These are phyloP conservation scores for Cyberlindnera xylosilytica DNA, from an alignment of 805 yeast genomes.

Conservation along the genomic window DNA sequence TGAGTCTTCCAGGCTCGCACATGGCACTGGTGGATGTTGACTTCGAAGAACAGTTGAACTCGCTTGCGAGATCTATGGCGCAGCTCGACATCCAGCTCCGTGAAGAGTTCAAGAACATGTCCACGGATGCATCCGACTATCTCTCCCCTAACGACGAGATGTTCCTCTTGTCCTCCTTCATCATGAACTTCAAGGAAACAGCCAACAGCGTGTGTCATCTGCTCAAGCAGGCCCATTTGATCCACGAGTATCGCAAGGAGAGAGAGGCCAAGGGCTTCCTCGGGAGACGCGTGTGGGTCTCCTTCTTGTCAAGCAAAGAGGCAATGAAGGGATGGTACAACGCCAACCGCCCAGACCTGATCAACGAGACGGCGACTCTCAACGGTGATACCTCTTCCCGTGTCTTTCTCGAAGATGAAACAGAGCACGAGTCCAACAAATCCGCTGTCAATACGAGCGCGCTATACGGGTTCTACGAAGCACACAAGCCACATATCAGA, in stretches of 20 bases:
- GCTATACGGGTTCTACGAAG: slow-evolving; percentile 9
- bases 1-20: slow-evolving; percentile 23
- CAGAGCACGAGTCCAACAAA: too few relatives aligned
- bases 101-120: slow-evolving; percentile 30
- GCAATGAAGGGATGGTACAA: slow-evolving; percentile 36
- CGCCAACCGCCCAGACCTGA: slow-evolving; percentile 20
- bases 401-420: slow-evolving; percentile 8
- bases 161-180: slow-evolving; percentile 46
- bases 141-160: slow-evolving; percentile 47
- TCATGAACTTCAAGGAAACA: slow-evolving; percentile 44
- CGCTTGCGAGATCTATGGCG: slow-evolving; percentile 31
- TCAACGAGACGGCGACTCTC: slow-evolving; percentile 34
- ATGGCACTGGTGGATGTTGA: slow-evolving; percentile 21
- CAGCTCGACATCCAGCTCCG: slow-evolving; percentile 34
- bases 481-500: slow-evolving; percentile 35
- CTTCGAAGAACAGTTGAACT: slow-evolving; percentile 26
- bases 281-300: slow-evolving; percentile 44
- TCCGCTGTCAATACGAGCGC: too few relatives aligned
- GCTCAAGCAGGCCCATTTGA: slow-evolving; percentile 29
- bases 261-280: slow-evolving; percentile 34
- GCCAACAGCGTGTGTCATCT: slow-evolving; percentile 31
- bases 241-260: slow-evolving; percentile 29
- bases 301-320: slow-evolving; percentile 33
- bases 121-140: slow-evolving; percentile 25
- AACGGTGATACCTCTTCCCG: slow-evolving; percentile 26